phyloP scores from a whole-genome alignment of 805 yeast species.

The Suhomyces canberraensis region DNA sequence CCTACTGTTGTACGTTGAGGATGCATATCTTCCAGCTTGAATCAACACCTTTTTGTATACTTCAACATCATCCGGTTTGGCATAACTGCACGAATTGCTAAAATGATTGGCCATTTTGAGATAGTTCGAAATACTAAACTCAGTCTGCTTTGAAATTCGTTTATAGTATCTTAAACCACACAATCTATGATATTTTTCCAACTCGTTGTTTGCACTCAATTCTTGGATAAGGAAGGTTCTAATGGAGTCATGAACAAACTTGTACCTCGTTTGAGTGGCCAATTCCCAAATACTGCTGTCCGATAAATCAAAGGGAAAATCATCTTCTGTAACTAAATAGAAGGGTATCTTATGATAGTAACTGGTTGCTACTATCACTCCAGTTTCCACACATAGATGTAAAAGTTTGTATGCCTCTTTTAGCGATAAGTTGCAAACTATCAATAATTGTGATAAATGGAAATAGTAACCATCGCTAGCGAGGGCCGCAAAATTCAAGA shows the following conservation, averaged over 20 bases:
- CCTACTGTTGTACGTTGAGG: slow-evolving; percentile 40
- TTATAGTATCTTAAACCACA: slow-evolving; percentile 43
- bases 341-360: slow-evolving; percentile 48
- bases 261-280: slow-evolving; percentile 32
- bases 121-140: slow-evolving; percentile 20
- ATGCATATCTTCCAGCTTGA: slow-evolving; percentile 44
- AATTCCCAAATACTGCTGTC: slow-evolving; percentile 31
- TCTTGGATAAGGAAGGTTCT: slow-evolving; percentile 29
- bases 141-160: slow-evolving; percentile 13
- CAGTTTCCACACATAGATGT: slow-evolving; percentile 28
- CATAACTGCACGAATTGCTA: slow-evolving; percentile 31
- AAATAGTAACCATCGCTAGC: slow-evolving; percentile 35
- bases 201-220: slow-evolving; percentile 22
- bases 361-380: slow-evolving; percentile 36
- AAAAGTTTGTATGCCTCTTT: slow-evolving; percentile 29
- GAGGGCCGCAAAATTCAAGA: slow-evolving; percentile 43
- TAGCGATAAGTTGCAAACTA: slow-evolving; percentile 34
- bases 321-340: slow-evolving; percentile 27
- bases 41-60: slow-evolving; percentile 38
- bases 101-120: slow-evolving; percentile 41
- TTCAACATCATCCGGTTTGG: slow-evolving; percentile 29
- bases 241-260: slow-evolving; percentile 41
- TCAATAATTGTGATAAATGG: slow-evolving; percentile 34
- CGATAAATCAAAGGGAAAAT: slow-evolving; percentile 26
- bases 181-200: slow-evolving; percentile 29